Percentiles rank a stretch among this genome's conserved stretches.
phyloP scores from a whole-genome alignment of 2,329 filamentous ascomycete genomes.

The Colletotrichum spaethianum region DNA sequence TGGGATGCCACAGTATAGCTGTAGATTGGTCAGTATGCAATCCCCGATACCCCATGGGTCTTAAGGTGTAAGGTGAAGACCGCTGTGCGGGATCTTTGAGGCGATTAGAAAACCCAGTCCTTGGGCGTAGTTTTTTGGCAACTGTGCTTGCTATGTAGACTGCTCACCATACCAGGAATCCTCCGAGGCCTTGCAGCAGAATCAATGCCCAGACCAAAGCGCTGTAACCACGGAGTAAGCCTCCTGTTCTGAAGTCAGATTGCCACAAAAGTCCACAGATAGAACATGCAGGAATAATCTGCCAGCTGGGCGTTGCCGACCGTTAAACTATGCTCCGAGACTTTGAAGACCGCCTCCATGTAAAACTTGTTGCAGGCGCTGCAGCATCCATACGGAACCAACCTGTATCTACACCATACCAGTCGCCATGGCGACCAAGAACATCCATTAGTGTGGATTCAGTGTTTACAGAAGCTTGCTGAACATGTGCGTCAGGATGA shows the following conservation, averaged over 20 bases:
- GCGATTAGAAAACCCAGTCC: not conserved
- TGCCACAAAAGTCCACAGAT: not conserved
- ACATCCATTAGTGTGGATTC: slow-evolving; percentile 2
- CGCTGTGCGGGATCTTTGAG: not conserved
- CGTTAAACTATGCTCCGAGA: not conserved
- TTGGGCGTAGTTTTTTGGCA: slow-evolving; percentile 12
- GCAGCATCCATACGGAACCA: not conserved
- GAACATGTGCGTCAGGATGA: slow-evolving; percentile 14
- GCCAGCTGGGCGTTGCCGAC: slow-evolving; percentile 15
- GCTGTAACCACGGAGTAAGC: not conserved
- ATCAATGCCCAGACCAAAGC: not conserved
- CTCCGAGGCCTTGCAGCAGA: not conserved
- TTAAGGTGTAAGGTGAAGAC: not conserved
- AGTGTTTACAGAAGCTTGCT: slow-evolving; percentile 1
- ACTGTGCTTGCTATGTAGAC: not conserved
- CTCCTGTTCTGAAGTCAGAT: not conserved
- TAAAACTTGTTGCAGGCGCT: slow-evolving; percentile 5
- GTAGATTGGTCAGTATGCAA: not conserved
- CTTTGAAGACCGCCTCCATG: slow-evolving; percentile 18
- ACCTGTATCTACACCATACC: slow-evolving; percentile 9
- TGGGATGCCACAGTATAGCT: not conserved
- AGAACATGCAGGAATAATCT: slow-evolving; percentile 2
- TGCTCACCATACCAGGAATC: not conserved
- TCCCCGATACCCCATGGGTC: not conserved
- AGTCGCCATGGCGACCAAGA: not conserved